Conservation (phyloP, 345 rosid species). For the Arabidopsis suecica region DNA sequence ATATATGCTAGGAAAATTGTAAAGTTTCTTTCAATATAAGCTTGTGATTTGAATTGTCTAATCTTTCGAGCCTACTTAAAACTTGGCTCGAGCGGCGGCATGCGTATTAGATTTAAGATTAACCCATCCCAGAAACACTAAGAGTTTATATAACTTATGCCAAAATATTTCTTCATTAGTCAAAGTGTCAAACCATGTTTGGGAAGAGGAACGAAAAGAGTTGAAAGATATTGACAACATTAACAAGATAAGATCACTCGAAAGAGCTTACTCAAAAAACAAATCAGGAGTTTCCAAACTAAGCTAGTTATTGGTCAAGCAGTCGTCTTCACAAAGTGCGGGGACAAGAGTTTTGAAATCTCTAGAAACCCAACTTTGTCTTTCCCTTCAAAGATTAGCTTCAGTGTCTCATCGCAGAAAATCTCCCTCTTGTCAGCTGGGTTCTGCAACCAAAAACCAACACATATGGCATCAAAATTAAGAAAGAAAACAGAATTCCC, state of each 20-base stretch:
- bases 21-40: neutral
- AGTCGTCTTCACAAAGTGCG: conserved; percentile 69
- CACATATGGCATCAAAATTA: conserved; percentile 51
- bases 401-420: conserved; percentile 74
- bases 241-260: conserved; percentile 16
- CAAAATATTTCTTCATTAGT: conserved; percentile 13
- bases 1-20: neutral
- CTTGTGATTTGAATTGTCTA: neutral
- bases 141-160: neutral
- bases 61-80: neutral
- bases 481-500: conserved; percentile 5
- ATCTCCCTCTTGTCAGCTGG: conserved; percentile 72
- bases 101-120: neutral
- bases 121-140: neutral
- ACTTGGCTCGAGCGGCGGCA: neutral
- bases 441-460: conserved; percentile 54
- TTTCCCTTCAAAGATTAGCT: conserved; percentile 72
- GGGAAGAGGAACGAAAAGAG: neutral
- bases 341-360: conserved; percentile 67
- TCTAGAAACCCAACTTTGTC: conserved; percentile 74
- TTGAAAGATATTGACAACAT: conserved; percentile 21
- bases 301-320: conserved; percentile 30
- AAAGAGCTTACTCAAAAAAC: conserved; percentile 1
- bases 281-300: conserved; percentile 1
- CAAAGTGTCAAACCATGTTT: neutral